Percentiles rank a stretch among this genome's conserved stretches.
These are phyloP conservation scores for Neospermospora avenae DNA, from an alignment of 2,329 filamentous ascomycete genomes.

Conservation along the genomic window DNA sequence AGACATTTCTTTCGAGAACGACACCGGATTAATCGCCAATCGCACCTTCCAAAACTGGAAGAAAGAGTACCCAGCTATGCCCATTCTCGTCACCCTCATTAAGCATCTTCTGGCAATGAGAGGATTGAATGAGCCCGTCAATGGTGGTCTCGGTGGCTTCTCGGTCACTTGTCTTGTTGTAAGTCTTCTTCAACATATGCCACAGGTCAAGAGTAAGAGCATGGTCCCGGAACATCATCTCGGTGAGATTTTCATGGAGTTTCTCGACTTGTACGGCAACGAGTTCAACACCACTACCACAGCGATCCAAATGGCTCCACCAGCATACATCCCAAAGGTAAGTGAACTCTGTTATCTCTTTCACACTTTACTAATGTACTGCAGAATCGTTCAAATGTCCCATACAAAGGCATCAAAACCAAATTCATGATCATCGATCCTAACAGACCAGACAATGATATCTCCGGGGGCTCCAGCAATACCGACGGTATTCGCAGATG, in stretches of 20 bases:
- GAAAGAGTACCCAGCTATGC: slow-evolving; percentile 75
- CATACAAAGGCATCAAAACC: slow-evolving; percentile 51
- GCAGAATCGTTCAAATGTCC: slow-evolving; percentile 33
- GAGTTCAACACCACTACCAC: slow-evolving; percentile 67
- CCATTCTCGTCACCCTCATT: slow-evolving; percentile 77
- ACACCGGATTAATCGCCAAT: slow-evolving; percentile 75
- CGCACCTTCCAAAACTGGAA: slow-evolving; percentile 81
- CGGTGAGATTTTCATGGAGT: slow-evolving; percentile 79
- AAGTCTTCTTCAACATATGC: slow-evolving; percentile 79
- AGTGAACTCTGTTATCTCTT: slow-evolving; percentile 26
- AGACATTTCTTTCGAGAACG: slow-evolving; percentile 93
- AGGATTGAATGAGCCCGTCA: slow-evolving; percentile 85
- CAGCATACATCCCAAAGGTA: slow-evolving; percentile 75
- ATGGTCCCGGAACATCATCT: slow-evolving; percentile 64
- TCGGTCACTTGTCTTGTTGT: slow-evolving; percentile 91
- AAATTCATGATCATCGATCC: slow-evolving; percentile 89
- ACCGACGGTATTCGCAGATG: slow-evolving; percentile 62
- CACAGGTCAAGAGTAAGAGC: slow-evolving; percentile 60
- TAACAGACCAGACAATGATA: slow-evolving; percentile 81
- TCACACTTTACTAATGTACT: neutral
- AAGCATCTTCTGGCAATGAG: slow-evolving; percentile 93
- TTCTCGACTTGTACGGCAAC: slow-evolving; percentile 86
- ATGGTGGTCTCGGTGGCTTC: slow-evolving; percentile 89
- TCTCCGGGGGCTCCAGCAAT: slow-evolving; percentile 79
- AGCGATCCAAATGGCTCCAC: slow-evolving; percentile 74